Base-by-base conservation (phyloP, 208 protist species). In the Leishmania amazonensis region DNA sequence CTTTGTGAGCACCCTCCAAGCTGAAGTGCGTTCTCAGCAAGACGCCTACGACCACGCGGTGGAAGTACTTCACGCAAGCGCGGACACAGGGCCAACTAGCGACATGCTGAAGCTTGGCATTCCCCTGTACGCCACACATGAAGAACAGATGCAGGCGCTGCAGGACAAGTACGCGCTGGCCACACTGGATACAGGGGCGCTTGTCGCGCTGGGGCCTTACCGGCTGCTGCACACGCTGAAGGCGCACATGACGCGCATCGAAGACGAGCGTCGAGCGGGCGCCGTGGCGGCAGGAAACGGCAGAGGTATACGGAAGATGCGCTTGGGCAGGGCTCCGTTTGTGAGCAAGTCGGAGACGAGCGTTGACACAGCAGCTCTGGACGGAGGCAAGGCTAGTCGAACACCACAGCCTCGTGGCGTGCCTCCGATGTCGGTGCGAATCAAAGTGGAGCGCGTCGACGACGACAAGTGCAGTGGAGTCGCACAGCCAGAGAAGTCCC, bases 1-100 rank as follows among this genome's bases (percentile, higher is more conserved):
- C 45, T 75, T 87, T 57, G 81, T 78, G n/a, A 58, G 42, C 15
- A 60, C 70, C 64, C 38, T 90, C 15, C 73, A 74, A 11, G 77
- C 62, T 28, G 85, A 85, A 54, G 78, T 90, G n/a, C 78, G 80
- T 2, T 78, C 84, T 5, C 90, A 95, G 65, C 84, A 92, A 65
- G 83, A 92, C 75, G 75, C 78, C 40, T 83, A 77, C 75, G 83
- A 86, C 47, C 76, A 85, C n/a, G 71, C 65, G 21, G 28, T 79
- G 42, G 71, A 75, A n/a, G 17, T 54, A 53, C 72, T 81, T 40
- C 38, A 81, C 45, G 71, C 81, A 9, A 53, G 76, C 0, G 77
- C 57, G 35, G 58, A 74, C 76, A 40, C 76, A 1, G 76, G 45
- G 49, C 76, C 76, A 6, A 62, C 47, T 4, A 62, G 35, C n/a